phyloP scores from a whole-genome alignment of 2,329 filamentous ascomycete species.

The Calonectria montana region DNA sequence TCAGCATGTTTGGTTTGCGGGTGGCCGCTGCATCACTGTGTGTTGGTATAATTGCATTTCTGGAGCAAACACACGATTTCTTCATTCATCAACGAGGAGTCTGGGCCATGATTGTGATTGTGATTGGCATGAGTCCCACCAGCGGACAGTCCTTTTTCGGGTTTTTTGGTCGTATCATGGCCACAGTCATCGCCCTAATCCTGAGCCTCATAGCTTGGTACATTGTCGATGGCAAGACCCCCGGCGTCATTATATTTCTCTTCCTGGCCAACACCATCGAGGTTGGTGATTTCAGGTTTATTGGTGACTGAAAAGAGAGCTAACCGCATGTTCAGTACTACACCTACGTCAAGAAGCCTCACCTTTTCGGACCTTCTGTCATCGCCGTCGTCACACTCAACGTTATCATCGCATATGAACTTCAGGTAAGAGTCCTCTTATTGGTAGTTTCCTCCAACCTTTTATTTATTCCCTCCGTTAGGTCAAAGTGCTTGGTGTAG shows the following conservation, averaged over 20 bases:
- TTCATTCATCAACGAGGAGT: slow-evolving; percentile 24
- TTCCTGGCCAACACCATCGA: slow-evolving; percentile 22
- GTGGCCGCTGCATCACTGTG: slow-evolving; percentile 22
- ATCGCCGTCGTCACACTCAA: slow-evolving; percentile 26
- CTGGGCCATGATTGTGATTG: slow-evolving; percentile 27
- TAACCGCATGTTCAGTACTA: slow-evolving; percentile 11
- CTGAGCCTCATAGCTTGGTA: slow-evolving; percentile 22
- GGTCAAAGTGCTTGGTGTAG: slow-evolving; percentile 20
- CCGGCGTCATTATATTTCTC: slow-evolving; percentile 23
- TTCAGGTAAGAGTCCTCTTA: slow-evolving; percentile 17
- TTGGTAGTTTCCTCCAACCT: too few relatives aligned
- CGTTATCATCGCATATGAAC: slow-evolving; percentile 27
- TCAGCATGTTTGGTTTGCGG: slow-evolving; percentile 25
- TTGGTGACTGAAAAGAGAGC: neutral
- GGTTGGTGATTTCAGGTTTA: neutral
- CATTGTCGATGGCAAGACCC: slow-evolving; percentile 19
- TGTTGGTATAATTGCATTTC: slow-evolving; percentile 23
- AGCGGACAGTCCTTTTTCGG: slow-evolving; percentile 25
- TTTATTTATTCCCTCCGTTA: neutral
- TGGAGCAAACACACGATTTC: slow-evolving; percentile 19
- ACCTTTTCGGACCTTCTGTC: slow-evolving; percentile 21
- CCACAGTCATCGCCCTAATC: slow-evolving; percentile 14
- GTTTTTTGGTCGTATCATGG: slow-evolving; percentile 21
- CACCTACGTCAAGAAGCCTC: slow-evolving; percentile 25
- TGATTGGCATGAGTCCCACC: slow-evolving; percentile 27